Conservation (phyloP, 768 basidiomycete genomes). For the Royoungia palumana region DNA sequence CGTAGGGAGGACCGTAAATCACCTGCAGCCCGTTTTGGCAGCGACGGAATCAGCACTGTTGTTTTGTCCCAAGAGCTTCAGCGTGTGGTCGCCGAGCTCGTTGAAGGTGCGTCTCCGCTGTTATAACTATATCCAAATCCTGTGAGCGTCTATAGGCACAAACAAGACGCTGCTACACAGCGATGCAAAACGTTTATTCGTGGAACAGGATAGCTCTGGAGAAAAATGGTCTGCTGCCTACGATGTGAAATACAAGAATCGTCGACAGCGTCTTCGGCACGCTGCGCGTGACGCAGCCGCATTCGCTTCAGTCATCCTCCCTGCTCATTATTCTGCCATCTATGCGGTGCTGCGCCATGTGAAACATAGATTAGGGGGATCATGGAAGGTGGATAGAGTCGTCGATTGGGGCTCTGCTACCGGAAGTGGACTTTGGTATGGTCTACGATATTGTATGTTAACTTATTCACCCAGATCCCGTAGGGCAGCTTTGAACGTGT, state of each 20-base stretch:
- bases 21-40: constrained; percentile 80
- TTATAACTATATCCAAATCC: constrained; percentile 5
- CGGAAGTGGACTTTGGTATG: constrained; percentile 81
- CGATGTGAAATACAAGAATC: constrained; percentile 57
- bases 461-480: constrained; percentile 10
- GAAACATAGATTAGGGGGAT: constrained; percentile 57
- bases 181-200: constrained; percentile 72
- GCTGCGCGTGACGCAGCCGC: constrained; percentile 73
- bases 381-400: constrained; percentile 58
- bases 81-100: constrained; percentile 59
- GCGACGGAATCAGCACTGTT: constrained; percentile 66
- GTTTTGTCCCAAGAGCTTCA: constrained; percentile 71
- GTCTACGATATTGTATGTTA: constrained; percentile 1
- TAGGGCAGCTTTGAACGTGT: constrained; percentile 68
- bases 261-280: constrained; percentile 55
- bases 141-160: constrained; percentile 42
- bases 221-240: constrained; percentile 55
- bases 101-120: constrained; percentile 48
- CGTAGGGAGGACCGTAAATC: constrained; percentile 54
- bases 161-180: constrained; percentile 62
- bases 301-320: constrained; percentile 82
- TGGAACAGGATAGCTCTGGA: constrained; percentile 30
- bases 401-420: constrained; percentile 85
- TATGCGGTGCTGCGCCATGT: constrained; percentile 68
- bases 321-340: constrained; percentile 81